Evolutionary conservation across 805 yeast species (phyloP).

Genomic region (Lachancea kluyveri): DNA sequence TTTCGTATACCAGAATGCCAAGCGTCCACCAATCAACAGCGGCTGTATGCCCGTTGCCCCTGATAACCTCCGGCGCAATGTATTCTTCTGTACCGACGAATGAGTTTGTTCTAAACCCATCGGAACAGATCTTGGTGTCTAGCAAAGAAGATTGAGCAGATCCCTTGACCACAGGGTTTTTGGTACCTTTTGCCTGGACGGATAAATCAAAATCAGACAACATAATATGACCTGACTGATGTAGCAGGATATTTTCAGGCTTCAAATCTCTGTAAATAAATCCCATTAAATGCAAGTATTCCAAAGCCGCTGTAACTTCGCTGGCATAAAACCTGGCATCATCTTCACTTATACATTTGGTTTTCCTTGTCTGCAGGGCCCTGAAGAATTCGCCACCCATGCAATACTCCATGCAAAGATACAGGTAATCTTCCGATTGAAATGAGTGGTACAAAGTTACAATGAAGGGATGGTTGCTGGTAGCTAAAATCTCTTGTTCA

Average conservation of each 20-base stretch:
- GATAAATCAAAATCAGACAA: conserved; percentile 92
- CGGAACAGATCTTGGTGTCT: conserved; percentile 92
- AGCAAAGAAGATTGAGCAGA: conserved; percentile 35
- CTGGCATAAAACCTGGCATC: conserved; percentile 95
- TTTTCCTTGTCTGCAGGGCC: conserved; percentile 85
- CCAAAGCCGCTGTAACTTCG: conserved; percentile 95
- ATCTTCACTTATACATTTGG: conserved; percentile 76
- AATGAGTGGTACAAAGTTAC: conserved; percentile 94
- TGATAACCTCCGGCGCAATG: conserved; percentile 95
- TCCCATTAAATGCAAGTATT: conserved; percentile 93
- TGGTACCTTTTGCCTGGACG: conserved; percentile 74
- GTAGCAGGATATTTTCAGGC: conserved; percentile 91
- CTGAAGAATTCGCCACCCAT: conserved; percentile 99
- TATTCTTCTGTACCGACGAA: conserved; percentile 99
- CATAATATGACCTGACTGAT: conserved; percentile 98
- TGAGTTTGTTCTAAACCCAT: conserved; percentile 93
- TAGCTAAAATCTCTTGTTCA: conserved; percentile 93
- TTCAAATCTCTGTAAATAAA: conserved; percentile 93
- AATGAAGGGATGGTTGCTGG: conserved; percentile 94
- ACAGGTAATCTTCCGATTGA: conserved; percentile 86
- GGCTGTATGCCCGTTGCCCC: conserved; percentile 95
- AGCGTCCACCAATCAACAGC: conserved; percentile 99
- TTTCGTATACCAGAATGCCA: conserved; percentile 88
- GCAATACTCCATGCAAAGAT: conserved; percentile 96
- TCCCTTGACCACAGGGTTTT: conserved; percentile 48